Base-by-base conservation (phyloP, 1,284 basidiomycete species). In the Naganishia albida region DNA sequence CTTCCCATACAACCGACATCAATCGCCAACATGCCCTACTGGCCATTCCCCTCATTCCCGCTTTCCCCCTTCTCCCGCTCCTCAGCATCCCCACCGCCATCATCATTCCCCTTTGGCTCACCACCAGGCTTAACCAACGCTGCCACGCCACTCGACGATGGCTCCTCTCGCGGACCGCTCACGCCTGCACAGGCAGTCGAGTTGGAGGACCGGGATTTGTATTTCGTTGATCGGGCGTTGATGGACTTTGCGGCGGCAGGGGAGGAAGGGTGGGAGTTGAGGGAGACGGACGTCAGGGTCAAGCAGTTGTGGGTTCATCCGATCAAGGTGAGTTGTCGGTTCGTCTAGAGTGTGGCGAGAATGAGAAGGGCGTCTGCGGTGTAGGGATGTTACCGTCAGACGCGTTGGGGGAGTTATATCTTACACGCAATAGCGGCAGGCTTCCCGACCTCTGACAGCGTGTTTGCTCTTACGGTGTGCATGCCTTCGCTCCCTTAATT, bases 281-380 rank as follows among this genome's bases (percentile, higher is more conserved):
- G 20, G 54, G 63, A 65, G 20, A 65, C 26, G 40, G 63, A 65
- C 59, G 55, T 65, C 1, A 38, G 63, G 54, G 55, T 65, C 4
- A 65, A 56, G 16, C 25, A n/a, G 49, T 39, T 65, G 48, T 51
- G 55, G 54, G 40, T 65, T 30, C 63, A 65, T 38, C 63, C 63
- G 38, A 65, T 65, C 34, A 65, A 65, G 55, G 63, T 65, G 28
- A 51, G 54, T 28, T n/a, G 13, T 8, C 26, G 23, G 10, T n/a
- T n/a, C n/a, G n/a, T 4, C 34, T 6, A 34, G 34, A 10, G 6
- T 34, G 34, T 10, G 34, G 34, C 34, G 34, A 34, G 10, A 10
- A 10, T 34, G 34, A 34, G 34, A 4, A 10, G 34, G n/a, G n/a
- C n/a, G n/a, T n/a, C n/a, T n/a, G n/a, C n/a, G n/a, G n/a, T n/a